phyloP scores from a whole-genome alignment of 495 filamentous ascomycete species.

The Oleoguttula mirabilis region DNA sequence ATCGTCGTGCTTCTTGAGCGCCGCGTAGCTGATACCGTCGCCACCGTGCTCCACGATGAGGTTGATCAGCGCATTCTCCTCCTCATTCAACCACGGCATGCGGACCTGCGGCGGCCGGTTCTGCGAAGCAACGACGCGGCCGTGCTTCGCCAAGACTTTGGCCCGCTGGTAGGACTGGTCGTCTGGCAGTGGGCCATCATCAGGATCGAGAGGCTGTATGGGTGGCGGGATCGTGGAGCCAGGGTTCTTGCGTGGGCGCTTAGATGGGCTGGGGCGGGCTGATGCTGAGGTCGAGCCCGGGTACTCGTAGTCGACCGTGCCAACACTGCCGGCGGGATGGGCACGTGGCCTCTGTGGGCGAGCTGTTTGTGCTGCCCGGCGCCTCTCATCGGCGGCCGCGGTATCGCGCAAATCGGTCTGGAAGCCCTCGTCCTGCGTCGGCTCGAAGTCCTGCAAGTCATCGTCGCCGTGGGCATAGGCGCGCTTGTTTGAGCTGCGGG shows the following conservation, averaged over 20 bases:
- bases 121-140: slow-evolving; percentile 8
- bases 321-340: background rate
- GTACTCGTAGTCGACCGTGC: background rate
- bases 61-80: slow-evolving; percentile 38
- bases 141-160: slow-evolving; percentile 19
- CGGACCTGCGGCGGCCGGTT: slow-evolving; percentile 33
- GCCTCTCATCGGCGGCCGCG: slow-evolving; percentile 9
- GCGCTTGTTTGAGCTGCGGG: slow-evolving; percentile 12
- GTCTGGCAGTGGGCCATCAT: background rate
- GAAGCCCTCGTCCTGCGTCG: slow-evolving; percentile 22
- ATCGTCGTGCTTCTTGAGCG: slow-evolving; percentile 31
- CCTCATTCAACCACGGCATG: slow-evolving; percentile 35
- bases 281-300: background rate
- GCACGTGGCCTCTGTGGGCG: slow-evolving; percentile 6
- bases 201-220: background rate
- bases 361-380: slow-evolving; percentile 1
- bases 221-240: slow-evolving; percentile 11
- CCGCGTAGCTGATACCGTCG: slow-evolving; percentile 42
- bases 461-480: slow-evolving; percentile 8
- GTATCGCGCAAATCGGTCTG: slow-evolving; percentile 18
- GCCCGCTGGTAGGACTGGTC: slow-evolving; percentile 11
- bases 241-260: slow-evolving; percentile 17
- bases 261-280: slow-evolving; percentile 3
- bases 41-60: slow-evolving; percentile 36
- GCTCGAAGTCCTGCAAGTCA: slow-evolving; percentile 15